Percentiles rank a stretch among this genome's conserved stretches.
Evolutionary conservation across 176 grass and related monocot genomes (phyloP).

Genomic region (Chloris gayana): DNA sequence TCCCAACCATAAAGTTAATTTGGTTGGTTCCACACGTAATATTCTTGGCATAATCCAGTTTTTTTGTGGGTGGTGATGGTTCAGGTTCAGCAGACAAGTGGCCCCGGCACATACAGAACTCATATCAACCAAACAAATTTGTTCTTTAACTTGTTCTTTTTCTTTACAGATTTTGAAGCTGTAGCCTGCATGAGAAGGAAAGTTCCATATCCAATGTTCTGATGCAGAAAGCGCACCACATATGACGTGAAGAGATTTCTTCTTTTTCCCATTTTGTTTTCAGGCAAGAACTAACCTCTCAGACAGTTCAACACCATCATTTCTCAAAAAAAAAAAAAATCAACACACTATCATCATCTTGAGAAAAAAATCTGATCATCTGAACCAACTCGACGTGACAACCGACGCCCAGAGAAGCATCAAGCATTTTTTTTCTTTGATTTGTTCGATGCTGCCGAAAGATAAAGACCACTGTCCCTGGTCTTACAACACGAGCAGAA

Average conservation of each 20-base stretch:
- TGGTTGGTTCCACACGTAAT: not conserved
- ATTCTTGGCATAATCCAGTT: not conserved
- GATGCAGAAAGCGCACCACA: slow-evolving; percentile 4
- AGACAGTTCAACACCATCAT: too few species aligned
- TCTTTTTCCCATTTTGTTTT: not conserved
- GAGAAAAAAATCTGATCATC: not conserved
- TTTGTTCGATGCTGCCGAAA: not conserved
- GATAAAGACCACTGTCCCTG: not conserved
- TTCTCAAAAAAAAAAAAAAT: too few species aligned
- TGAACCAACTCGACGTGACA: not conserved
- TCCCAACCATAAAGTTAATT: not conserved
- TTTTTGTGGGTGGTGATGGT: slow-evolving; percentile 7
- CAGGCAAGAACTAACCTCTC: not conserved
- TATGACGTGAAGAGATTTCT: slow-evolving; percentile 4
- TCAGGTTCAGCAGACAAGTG: slow-evolving; percentile 9
- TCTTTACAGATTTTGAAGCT: not conserved
- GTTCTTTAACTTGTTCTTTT: not conserved
- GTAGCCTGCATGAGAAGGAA: not conserved
- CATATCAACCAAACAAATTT: slow-evolving; percentile 15
- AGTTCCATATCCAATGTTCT: not conserved
- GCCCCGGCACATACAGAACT: not conserved
- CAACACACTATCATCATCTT: too few species aligned
- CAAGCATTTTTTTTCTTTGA: too few species aligned
- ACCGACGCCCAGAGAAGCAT: not conserved
- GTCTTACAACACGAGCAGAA: not conserved